A percentile compares a stretch with the other conserved stretches of the same genome.
Conservation (phyloP, 2,329 filamentous ascomycete genomes). For the Aspergillus clavatus region DNA sequence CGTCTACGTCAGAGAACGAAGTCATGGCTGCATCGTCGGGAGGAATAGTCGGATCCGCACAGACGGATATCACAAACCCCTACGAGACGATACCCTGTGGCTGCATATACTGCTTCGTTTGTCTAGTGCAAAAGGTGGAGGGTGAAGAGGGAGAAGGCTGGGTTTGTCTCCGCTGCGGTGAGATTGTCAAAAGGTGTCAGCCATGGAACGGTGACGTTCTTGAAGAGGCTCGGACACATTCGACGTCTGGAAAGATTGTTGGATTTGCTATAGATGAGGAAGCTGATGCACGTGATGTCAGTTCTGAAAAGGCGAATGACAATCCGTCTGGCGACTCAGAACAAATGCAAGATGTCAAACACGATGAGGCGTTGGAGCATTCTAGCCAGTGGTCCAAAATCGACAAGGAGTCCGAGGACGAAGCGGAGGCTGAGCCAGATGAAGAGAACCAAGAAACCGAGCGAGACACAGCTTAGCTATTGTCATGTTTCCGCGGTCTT, state of each 20-base stretch:
- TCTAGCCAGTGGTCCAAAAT: slow-evolving; percentile 36
- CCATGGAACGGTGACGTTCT: slow-evolving; percentile 91
- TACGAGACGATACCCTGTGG: slow-evolving; percentile 87
- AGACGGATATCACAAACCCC: slow-evolving; percentile 92
- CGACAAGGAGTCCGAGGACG: slow-evolving; percentile 26
- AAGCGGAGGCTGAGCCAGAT: slow-evolving; percentile 5
- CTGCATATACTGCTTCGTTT: slow-evolving; percentile 94
- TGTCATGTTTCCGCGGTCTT: not conserved
- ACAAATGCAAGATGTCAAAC: slow-evolving; percentile 24
- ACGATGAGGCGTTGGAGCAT: slow-evolving; percentile 32
- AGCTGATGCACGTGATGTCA: slow-evolving; percentile 9
- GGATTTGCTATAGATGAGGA: slow-evolving; percentile 36
- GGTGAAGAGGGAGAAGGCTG: slow-evolving; percentile 92
- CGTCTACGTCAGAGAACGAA: slow-evolving; percentile 66
- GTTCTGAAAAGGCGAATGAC: slow-evolving; percentile 6
- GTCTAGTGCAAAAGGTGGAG: slow-evolving; percentile 83
- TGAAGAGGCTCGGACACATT: slow-evolving; percentile 33
- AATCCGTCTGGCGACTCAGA: slow-evolving; percentile 13
- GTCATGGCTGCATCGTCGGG: slow-evolving; percentile 63
- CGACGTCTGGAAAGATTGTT: slow-evolving; percentile 38
- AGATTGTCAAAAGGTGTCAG: slow-evolving; percentile 74
- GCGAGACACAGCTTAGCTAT: not conserved
- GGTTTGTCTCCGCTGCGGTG: slow-evolving; percentile 84
- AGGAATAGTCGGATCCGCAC: slow-evolving; percentile 79
- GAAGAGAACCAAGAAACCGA: not conserved